Conservation (phyloP, 331 rosid species). For the Quercus phellos region DNA sequence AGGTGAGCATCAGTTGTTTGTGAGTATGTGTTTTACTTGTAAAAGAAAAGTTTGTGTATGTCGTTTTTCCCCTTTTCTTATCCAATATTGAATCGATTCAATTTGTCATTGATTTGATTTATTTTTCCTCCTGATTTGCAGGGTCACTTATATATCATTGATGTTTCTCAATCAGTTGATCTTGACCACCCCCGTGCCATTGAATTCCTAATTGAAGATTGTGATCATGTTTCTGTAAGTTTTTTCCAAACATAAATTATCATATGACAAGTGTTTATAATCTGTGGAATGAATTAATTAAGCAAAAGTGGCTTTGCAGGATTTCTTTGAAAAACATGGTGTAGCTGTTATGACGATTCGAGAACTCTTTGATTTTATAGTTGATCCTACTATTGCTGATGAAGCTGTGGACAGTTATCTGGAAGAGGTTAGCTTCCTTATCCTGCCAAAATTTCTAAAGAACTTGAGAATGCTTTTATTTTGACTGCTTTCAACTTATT, state of each 20-base stretch:
- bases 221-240: conserved; percentile 71
- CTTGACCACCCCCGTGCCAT: conserved; percentile 91
- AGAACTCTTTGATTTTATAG: conserved; percentile 87
- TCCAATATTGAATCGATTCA: conserved; percentile 1
- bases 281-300: background rate
- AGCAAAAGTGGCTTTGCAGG: conserved; percentile 44
- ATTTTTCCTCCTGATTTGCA: conserved; percentile 21
- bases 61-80: background rate
- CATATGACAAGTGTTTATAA: background rate
- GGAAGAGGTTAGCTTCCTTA: conserved; percentile 55
- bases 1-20: conserved; percentile 37
- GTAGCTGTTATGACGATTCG: conserved; percentile 86
- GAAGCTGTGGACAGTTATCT: conserved; percentile 71
- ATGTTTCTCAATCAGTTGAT: conserved; percentile 94
- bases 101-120: background rate
- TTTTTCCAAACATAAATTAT: background rate
- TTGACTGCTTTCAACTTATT: conserved; percentile 1
- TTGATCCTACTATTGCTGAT: conserved; percentile 75
- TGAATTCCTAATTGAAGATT: conserved; percentile 80
- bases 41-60: too few relatives aligned
- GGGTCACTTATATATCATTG: conserved; percentile 89
- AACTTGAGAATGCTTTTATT: background rate
- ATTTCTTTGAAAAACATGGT: conserved; percentile 76
- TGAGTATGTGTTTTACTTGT: background rate
- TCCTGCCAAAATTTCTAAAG: background rate